Conservation (phyloP, 176 grass and related monocot species). For the Triticum timopheevii region DNA sequence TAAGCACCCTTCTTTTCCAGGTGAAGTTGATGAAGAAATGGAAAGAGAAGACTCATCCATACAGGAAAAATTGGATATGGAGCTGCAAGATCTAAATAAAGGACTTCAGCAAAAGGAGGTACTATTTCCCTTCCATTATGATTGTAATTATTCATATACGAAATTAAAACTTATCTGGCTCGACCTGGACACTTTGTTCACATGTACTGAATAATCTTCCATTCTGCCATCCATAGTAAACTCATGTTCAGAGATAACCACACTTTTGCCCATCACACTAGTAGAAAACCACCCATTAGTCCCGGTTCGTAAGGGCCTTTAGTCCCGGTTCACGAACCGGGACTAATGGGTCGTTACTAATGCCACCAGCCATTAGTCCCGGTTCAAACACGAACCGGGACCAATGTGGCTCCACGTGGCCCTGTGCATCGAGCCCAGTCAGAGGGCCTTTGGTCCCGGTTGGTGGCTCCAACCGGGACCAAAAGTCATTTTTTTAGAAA, state of each 20-base stretch:
- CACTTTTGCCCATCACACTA: neutral
- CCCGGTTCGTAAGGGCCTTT: too few relatives aligned
- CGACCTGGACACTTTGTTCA: neutral
- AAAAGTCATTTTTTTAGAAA: too few relatives aligned
- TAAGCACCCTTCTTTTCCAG: conserved; percentile 18
- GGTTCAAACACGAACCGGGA: too few relatives aligned
- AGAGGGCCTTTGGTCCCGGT: too few relatives aligned
- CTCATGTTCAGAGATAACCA: neutral
- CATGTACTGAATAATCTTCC: neutral
- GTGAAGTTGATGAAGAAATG: conserved; percentile 79
- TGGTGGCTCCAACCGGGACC: too few relatives aligned
- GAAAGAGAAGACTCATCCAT: conserved; percentile 81
- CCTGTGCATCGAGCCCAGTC: too few relatives aligned
- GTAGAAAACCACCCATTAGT: too few relatives aligned
- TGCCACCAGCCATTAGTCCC: too few relatives aligned
- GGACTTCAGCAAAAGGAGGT: conserved; percentile 94
- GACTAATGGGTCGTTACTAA: too few relatives aligned
- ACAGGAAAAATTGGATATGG: conserved; percentile 50
- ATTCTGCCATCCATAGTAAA: neutral
- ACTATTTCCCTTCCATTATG: neutral
- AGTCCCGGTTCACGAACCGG: too few relatives aligned
- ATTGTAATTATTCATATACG: neutral
- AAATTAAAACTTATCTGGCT: neutral
- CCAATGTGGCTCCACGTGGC: too few relatives aligned
- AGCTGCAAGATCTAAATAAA: conserved; percentile 77